Evolutionary conservation across 106 monocot genomes (phyloP).

Genomic region (Allium cepa): DNA sequence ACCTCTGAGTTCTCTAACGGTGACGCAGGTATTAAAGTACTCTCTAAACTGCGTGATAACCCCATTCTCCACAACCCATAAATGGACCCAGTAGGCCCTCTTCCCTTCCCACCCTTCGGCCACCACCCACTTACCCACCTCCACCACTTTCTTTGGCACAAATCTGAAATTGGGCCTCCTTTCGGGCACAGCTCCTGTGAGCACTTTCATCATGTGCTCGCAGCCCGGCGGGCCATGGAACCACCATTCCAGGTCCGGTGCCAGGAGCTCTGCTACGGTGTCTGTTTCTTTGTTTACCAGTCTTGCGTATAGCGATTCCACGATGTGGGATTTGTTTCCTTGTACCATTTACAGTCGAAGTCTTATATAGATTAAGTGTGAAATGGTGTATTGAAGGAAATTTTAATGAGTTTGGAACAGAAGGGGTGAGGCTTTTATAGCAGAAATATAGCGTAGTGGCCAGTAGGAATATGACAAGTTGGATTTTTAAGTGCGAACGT

Average conservation of each 20-base stretch:
- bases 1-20: constrained; percentile 18
- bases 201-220: constrained; percentile 35
- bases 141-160: constrained; percentile 19
- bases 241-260: constrained; percentile 41
- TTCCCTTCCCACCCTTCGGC: constrained; percentile 46
- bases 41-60: constrained; percentile 36
- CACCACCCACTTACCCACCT: constrained; percentile 31
- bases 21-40: constrained; percentile 41
- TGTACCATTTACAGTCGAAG: no score
- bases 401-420: no score
- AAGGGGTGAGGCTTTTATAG: no score
- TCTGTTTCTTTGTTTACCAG: constrained; percentile 13
- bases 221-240: constrained; percentile 47
- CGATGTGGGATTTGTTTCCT: not conserved
- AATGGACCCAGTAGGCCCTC: constrained; percentile 42
- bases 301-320: constrained; percentile 29
- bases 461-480: no score
- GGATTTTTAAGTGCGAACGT: no score
- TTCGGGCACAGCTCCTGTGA: constrained; percentile 19
- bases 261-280: constrained; percentile 19
- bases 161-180: constrained; percentile 13
- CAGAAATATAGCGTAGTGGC: no score
- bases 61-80: constrained; percentile 29
- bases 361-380: no score
- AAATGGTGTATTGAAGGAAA: no score